Conservation (phyloP, 345 rosid genomes). For the Brassica napus region DNA sequence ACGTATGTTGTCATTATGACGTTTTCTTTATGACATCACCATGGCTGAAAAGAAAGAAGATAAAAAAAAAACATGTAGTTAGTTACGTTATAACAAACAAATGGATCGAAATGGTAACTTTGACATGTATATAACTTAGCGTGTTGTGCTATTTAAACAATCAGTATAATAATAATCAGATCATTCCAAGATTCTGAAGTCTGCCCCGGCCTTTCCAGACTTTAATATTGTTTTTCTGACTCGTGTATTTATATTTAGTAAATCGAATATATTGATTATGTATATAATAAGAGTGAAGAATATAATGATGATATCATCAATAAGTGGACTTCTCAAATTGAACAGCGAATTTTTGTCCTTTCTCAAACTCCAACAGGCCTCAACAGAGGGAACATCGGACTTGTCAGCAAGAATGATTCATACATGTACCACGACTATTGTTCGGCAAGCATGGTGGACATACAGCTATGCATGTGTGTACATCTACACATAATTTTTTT, state of each 20-base stretch:
- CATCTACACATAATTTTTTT: background rate
- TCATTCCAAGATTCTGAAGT: background rate
- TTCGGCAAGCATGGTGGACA: background rate
- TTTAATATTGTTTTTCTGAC: background rate
- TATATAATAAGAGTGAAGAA: background rate
- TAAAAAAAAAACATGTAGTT: background rate
- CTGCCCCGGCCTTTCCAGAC: background rate
- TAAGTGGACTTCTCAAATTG: background rate
- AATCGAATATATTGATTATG: background rate
- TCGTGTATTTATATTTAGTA: background rate
- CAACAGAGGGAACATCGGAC: background rate
- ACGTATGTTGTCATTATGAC: background rate
- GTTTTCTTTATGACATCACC: background rate
- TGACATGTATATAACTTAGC: conserved; percentile 1
- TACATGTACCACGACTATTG: background rate
- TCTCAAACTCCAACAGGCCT: background rate
- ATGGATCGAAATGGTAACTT: background rate
- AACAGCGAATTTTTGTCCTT: background rate
- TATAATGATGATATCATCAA: background rate
- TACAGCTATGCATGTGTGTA: background rate
- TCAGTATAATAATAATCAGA: background rate
- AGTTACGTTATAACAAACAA: background rate
- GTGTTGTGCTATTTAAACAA: background rate
- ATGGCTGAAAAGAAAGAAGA: too few relatives aligned
- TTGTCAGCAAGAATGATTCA: background rate